phyloP scores from a whole-genome alignment of 2,329 filamentous ascomycete genomes.

The Coniochaeta ligniaria region DNA sequence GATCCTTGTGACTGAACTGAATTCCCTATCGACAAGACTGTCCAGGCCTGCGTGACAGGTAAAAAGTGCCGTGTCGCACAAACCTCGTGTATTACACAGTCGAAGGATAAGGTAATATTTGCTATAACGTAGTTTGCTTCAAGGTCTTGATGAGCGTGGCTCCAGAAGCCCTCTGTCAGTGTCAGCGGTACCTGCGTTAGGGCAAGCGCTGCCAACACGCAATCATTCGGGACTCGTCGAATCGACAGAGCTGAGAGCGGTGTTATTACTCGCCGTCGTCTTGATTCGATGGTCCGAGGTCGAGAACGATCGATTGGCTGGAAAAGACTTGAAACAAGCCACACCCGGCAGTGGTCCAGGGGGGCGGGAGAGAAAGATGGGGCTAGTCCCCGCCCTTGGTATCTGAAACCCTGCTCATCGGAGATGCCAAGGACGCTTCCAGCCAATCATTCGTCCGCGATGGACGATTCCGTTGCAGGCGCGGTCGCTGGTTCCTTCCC shows the following conservation, averaged over 20 bases:
- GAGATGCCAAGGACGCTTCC: background rate
- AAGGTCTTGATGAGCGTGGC: too few relatives aligned
- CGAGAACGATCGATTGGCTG: background rate
- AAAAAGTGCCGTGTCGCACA: background rate
- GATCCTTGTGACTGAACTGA: background rate
- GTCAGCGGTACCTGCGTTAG: constrained; percentile 1
- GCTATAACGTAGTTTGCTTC: background rate
- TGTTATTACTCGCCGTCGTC: background rate
- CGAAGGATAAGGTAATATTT: background rate
- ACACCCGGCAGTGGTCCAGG: background rate
- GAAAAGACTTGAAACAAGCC: constrained; percentile 1
- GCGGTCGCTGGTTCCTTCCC: background rate
- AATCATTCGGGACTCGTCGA: background rate
- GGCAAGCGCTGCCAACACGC: background rate
- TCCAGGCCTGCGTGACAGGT: background rate
- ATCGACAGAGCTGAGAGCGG: background rate
- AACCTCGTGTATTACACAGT: background rate
- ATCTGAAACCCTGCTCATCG: background rate
- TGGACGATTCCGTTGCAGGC: background rate
- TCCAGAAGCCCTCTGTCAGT: background rate
- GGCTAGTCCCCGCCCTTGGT: background rate
- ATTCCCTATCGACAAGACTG: background rate
- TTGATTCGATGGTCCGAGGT: background rate
- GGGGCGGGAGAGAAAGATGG: background rate
- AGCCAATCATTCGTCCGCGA: background rate